Percentiles rank a stretch among this genome's conserved stretches.
phyloP scores from a whole-genome alignment of 148 eudicot genomes.

The Euryodendron excelsum region DNA sequence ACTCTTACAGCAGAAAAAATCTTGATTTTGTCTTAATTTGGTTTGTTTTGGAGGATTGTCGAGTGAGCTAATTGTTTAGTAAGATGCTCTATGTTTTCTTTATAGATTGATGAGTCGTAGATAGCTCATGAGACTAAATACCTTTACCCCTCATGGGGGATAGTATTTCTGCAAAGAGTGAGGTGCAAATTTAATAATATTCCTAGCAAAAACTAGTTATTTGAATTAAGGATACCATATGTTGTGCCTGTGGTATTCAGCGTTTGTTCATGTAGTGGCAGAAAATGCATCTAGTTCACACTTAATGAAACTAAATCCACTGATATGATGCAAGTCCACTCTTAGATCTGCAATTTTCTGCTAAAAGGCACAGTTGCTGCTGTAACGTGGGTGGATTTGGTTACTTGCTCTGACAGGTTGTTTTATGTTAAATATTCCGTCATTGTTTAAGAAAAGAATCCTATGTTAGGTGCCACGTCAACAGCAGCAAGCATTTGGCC shows the following conservation, averaged over 20 bases:
- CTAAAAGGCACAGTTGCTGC: not conserved
- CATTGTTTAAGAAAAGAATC: not conserved
- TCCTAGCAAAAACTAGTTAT: no score
- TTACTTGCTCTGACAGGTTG: not conserved
- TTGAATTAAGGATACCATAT: not conserved
- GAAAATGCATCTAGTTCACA: not conserved
- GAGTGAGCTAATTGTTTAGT: not conserved
- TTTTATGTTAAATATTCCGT: not conserved
- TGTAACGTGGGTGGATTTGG: not conserved
- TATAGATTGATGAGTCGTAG: no score
- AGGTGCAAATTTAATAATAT: not conserved
- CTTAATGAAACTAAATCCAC: conserved; percentile 4
- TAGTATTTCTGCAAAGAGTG: not conserved
- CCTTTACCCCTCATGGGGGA: not conserved
- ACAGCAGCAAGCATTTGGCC: no score
- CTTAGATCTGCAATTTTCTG: not conserved
- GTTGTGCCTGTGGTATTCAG: not conserved
- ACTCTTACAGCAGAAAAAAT: not conserved
- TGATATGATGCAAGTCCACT: not conserved
- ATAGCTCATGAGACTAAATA: no score
- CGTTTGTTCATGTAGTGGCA: not conserved
- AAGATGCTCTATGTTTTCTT: no score
- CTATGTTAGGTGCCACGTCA: no score
- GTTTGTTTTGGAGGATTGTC: not conserved
- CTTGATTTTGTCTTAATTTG: not conserved